These are phyloP conservation scores for Tolypocladium ophioglossoides DNA, from an alignment of 2,329 filamentous ascomycete genomes.

Conservation along the genomic window DNA sequence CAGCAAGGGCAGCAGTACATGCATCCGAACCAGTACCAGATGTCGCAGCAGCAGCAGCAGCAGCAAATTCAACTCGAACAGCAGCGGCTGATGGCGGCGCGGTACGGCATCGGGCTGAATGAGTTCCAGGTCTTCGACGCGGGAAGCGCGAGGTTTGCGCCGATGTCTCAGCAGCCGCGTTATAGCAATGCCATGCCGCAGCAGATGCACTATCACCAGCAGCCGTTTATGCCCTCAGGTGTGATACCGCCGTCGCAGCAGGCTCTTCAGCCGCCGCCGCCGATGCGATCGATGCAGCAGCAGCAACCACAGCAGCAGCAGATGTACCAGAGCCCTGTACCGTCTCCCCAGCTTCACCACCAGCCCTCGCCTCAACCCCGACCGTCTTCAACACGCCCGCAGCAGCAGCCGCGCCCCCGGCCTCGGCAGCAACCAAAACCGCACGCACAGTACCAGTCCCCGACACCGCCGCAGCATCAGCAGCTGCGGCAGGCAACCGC, in stretches of 20 bases:
- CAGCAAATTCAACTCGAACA: constrained; percentile 9
- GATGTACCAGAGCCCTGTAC: constrained; percentile 4
- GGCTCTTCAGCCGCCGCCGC: not conserved
- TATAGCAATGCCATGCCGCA: not conserved
- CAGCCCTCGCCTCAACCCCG: constrained; percentile 8
- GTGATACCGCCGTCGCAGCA: not conserved
- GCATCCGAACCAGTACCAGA: constrained; percentile 11
- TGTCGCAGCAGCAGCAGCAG: constrained; percentile 8
- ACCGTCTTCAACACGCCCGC: constrained; percentile 3
- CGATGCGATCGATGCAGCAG: not conserved
- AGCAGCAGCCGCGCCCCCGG: constrained; percentile 20
- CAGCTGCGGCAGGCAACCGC: constrained; percentile 3
- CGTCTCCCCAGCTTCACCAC: constrained; percentile 10
- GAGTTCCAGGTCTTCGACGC: constrained; percentile 1
- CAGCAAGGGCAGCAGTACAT: constrained; percentile 11
- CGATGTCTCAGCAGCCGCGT: constrained; percentile 5
- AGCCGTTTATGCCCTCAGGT: not conserved
- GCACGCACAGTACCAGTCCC: not conserved
- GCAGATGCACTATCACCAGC: constrained; percentile 1
- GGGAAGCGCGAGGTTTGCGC: constrained; percentile 8
- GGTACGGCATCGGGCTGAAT: not conserved
- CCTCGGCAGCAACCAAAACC: constrained; percentile 21
- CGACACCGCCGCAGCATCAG: constrained; percentile 7
- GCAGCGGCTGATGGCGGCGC: constrained; percentile 7
- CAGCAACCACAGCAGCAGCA: constrained; percentile 4